Evolutionary conservation across 768 basidiomycete species (phyloP), one percentile per base, ranked within the genome.

Genomic region (Suillus bovinus): DNA sequence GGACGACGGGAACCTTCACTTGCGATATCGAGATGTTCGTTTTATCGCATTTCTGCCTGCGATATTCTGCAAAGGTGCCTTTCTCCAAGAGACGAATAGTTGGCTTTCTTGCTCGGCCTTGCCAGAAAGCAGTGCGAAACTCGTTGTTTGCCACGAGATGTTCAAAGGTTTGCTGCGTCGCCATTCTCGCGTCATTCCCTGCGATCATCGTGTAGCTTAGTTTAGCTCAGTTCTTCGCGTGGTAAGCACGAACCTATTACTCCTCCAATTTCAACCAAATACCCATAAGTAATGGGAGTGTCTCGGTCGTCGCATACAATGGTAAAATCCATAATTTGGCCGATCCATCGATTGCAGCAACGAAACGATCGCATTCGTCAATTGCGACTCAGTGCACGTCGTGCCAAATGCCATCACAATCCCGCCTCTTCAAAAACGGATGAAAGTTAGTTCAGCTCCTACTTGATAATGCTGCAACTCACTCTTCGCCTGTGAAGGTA

Each of bases 241-340:
- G n/a, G 10, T 6, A 29, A 50, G 16, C 20, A 29, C 58, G 3
- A 38, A 65, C 71, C 63, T 2, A 61, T 42, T 3, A 61, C 59
- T 4, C 56, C 59, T 31, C 20, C 38, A 17, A 63, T 29, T 46
- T 63, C 63, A 17, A 64, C 41, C 10, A 64, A 29, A n/a, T 58
- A 61, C 31, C 55, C 63, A 27, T 61, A 41, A 9, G 70, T 64
- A 3, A 64, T 62, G 13, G 62, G 61, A 11, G 41, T 61, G 44
- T 63, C 46, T 22, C 70, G 64, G 16, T 65, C 64, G 38, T 72
- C 70, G 2, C 64, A 58, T 41, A 65, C 53, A 13, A 72, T 49
- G 20, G 68, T 67, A n/a, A 59, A 65, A 33, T 73, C 68, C 5
- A 67, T 73, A 46, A 72, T 54, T 10, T 52, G 46, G 0, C 72